Evolutionary conservation across 208 protist species (phyloP).

Genomic region (Wallacemonas rigidus): DNA sequence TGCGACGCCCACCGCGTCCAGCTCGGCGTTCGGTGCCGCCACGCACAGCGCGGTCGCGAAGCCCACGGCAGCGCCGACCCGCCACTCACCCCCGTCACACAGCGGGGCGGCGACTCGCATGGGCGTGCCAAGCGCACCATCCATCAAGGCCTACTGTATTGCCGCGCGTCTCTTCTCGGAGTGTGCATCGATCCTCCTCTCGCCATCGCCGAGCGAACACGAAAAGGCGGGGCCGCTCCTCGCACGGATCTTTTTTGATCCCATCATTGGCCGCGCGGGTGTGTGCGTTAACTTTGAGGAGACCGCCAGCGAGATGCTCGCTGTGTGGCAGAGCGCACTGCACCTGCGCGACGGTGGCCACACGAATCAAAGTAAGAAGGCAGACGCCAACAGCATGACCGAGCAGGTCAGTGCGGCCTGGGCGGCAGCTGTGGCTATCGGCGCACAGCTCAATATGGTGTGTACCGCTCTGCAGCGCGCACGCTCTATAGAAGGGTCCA

Average conservation of each 20-base stretch:
- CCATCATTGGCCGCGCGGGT: constrained; percentile 39
- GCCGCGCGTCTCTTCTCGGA: constrained; percentile 34
- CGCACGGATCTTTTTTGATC: constrained; percentile 20
- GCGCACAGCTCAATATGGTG: constrained; percentile 67
- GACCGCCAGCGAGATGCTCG: constrained; percentile 53
- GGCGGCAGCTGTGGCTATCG: constrained; percentile 65
- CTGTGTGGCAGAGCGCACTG: constrained; percentile 48
- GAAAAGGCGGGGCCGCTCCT: constrained; percentile 32
- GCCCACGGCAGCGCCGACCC: background rate
- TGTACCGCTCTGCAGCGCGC: constrained; percentile 20
- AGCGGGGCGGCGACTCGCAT: background rate
- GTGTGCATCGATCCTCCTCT: constrained; percentile 29
- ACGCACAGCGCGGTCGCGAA: background rate
- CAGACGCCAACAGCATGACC: background rate
- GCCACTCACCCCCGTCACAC: background rate
- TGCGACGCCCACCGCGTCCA: background rate
- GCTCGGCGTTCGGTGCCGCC: background rate
- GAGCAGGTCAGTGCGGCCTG: constrained; percentile 36
- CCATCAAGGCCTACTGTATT: constrained; percentile 23
- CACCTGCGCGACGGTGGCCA: background rate
- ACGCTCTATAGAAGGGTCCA: background rate
- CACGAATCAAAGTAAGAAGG: background rate
- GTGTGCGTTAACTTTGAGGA: constrained; percentile 34
- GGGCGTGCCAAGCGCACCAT: background rate
- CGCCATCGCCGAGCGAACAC: constrained; percentile 6